Evolutionary conservation across 371 early-diverging fungal genomes (phyloP).

Genomic region (Umbelopsis sp.): DNA sequence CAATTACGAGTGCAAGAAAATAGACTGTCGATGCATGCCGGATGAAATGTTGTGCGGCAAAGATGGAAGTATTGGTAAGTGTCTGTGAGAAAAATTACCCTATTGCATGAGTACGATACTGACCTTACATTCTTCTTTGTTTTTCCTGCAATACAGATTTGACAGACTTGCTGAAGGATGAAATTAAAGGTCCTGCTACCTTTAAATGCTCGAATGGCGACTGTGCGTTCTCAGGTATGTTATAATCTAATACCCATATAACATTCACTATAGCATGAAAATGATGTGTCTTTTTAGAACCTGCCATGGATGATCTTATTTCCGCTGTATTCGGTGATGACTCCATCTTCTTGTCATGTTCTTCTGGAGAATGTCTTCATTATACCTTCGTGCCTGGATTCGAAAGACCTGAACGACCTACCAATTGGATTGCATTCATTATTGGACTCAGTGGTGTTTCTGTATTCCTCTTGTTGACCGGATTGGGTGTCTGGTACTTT

Average conservation of each 20-base stretch:
- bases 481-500: constrained; percentile 42
- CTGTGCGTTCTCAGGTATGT: constrained; percentile 68
- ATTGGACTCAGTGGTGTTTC: constrained; percentile 63
- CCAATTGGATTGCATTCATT: constrained; percentile 63
- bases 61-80: constrained; percentile 70
- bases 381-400: constrained; percentile 88
- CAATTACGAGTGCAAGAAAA: constrained; percentile 62
- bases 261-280: background rate
- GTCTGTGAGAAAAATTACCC: background rate
- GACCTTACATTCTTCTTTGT: background rate
- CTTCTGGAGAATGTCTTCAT: constrained; percentile 85
- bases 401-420: constrained; percentile 57
- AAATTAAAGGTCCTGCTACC: constrained; percentile 76
- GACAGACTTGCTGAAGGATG: constrained; percentile 70
- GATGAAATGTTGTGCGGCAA: constrained; percentile 81
- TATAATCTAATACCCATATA: background rate
- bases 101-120: too few species aligned
- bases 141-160: constrained; percentile 47
- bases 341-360: constrained; percentile 72
- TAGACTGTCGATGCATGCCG: constrained; percentile 75
- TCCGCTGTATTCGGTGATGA: constrained; percentile 75
- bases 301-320: constrained; percentile 76
- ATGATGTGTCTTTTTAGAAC: constrained; percentile 44
- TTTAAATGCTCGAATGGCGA: constrained; percentile 65
- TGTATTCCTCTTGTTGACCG: constrained; percentile 56